Percentiles rank a stretch among this genome's conserved stretches.
These are phyloP conservation scores for Pilasporangium apinafurcum DNA, from an alignment of 352 stramenopile species.

Conservation along the genomic window DNA sequence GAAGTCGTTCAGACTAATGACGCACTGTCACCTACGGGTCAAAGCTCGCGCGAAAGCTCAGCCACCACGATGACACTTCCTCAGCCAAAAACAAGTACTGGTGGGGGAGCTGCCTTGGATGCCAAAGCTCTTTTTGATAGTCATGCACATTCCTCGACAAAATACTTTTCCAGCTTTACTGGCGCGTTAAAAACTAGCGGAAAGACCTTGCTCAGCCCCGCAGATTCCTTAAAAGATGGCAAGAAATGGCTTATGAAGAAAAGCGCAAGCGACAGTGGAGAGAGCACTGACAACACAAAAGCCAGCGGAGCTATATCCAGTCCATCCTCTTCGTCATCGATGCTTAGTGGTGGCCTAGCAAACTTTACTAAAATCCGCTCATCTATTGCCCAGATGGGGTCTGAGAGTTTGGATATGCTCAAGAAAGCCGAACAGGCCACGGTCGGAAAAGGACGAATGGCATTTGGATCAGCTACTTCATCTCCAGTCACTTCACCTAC, in stretches of 20 bases:
- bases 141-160: conserved; percentile 7
- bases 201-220: conserved; percentile 62
- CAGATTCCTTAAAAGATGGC: conserved; percentile 45
- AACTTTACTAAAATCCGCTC: conserved; percentile 51
- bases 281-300: conserved; percentile 14
- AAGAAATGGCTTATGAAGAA: conserved; percentile 82
- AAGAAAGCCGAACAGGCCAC: conserved; percentile 68
- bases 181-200: conserved; percentile 59
- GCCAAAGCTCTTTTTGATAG: conserved; percentile 32
- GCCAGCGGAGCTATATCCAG: conserved; percentile 7
- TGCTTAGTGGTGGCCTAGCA: conserved; percentile 15
- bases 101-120: conserved; percentile 23
- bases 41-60: not conserved
- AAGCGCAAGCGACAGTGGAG: conserved; percentile 16
- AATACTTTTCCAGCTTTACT: conserved; percentile 66
- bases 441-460: conserved; percentile 33
- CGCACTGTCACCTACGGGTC: too few species aligned
- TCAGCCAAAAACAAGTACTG: not conserved
- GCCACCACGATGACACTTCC: not conserved
- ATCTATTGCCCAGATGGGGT: conserved; percentile 57
- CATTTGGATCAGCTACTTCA: conserved; percentile 17
- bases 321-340: not conserved
- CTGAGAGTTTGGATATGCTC: conserved; percentile 67
- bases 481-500: conserved; percentile 3
- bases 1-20: not conserved